Evolutionary conservation across 768 basidiomycete species (phyloP).

Genomic region (Stropharia rugosoannulata): DNA sequence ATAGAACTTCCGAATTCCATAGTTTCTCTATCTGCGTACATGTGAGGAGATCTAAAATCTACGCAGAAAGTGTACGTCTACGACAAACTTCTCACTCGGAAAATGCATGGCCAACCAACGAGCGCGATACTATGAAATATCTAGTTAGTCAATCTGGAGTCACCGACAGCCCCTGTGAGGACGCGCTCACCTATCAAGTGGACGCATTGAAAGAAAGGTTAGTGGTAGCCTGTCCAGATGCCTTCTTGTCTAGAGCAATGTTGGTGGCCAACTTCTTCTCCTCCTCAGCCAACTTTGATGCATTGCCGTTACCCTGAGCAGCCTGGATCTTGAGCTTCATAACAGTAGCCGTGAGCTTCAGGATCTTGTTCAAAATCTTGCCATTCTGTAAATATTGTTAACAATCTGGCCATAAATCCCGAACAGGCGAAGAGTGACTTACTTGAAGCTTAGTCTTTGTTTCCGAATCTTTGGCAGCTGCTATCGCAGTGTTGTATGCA

Average conservation of each 20-base stretch:
- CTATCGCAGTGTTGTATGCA: slow-evolving; percentile 9
- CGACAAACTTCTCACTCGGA: no score
- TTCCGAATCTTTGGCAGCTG: neutral
- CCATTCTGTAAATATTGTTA: slow-evolving; percentile 6
- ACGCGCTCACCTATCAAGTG: neutral
- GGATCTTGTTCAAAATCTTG: slow-evolving; percentile 13
- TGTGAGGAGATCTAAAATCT: no score
- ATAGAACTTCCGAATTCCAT: no score
- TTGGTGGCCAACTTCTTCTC: slow-evolving; percentile 13
- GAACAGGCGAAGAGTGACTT: neutral
- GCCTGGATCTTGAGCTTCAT: slow-evolving; percentile 8
- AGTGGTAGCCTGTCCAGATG: slow-evolving; percentile 8
- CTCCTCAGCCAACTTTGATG: slow-evolving; percentile 3
- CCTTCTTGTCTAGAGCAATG: slow-evolving; percentile 9
- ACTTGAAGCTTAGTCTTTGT: slow-evolving; percentile 7
- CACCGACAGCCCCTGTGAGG: no score
- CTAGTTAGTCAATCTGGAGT: no score
- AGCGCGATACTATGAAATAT: no score
- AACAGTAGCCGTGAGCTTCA: slow-evolving; percentile 11
- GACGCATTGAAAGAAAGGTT: slow-evolving; percentile 10
- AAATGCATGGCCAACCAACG: no score
- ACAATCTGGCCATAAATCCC: no score
- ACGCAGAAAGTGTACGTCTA: no score
- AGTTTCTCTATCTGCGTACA: no score
- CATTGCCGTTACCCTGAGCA: slow-evolving; percentile 6